Evolutionary conservation across 805 yeast genomes (phyloP).

Genomic region (Ogataea ganodermae): DNA sequence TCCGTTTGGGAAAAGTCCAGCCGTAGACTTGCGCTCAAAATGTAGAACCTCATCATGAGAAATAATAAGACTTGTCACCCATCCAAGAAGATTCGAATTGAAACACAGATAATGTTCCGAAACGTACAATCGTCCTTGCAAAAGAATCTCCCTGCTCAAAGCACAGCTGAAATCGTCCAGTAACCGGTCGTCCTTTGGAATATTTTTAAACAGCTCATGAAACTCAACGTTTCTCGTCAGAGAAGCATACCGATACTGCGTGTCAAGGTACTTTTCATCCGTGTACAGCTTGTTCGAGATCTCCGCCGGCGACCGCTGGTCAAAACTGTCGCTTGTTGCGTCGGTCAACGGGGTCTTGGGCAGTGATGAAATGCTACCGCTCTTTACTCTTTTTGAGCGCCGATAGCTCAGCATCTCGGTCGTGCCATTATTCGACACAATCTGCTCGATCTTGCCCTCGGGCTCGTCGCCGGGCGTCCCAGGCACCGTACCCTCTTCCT

Average conservation of each 20-base stretch:
- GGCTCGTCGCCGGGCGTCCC: conserved; percentile 5
- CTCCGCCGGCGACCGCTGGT: conserved; percentile 13
- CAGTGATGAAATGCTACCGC: conserved; percentile 21
- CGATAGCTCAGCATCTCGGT: conserved; percentile 36
- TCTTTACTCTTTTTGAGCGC: conserved; percentile 26
- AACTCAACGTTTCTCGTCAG: conserved; percentile 70
- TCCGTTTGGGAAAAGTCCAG: conserved; percentile 90
- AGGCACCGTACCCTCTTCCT: conserved; percentile 13
- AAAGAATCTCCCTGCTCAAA: conserved; percentile 75
- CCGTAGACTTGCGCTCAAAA: conserved; percentile 82
- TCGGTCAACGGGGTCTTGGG: conserved; percentile 25
- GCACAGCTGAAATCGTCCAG: conserved; percentile 92
- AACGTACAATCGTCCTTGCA: conserved; percentile 85
- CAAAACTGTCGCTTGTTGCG: conserved; percentile 15
- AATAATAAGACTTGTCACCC: conserved; percentile 81
- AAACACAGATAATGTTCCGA: conserved; percentile 81
- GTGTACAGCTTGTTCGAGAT: conserved; percentile 49
- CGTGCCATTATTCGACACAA: conserved; percentile 25
- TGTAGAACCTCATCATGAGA: conserved; percentile 68
- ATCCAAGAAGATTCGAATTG: conserved; percentile 83
- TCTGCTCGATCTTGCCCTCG: conserved; percentile 23
- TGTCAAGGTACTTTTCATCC: conserved; percentile 58
- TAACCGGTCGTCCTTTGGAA: conserved; percentile 69
- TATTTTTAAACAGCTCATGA: conserved; percentile 68
- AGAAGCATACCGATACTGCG: conserved; percentile 65